phyloP scores from a whole-genome alignment of 2,329 filamentous ascomycete genomes.

The Penicillium oxalicum region DNA sequence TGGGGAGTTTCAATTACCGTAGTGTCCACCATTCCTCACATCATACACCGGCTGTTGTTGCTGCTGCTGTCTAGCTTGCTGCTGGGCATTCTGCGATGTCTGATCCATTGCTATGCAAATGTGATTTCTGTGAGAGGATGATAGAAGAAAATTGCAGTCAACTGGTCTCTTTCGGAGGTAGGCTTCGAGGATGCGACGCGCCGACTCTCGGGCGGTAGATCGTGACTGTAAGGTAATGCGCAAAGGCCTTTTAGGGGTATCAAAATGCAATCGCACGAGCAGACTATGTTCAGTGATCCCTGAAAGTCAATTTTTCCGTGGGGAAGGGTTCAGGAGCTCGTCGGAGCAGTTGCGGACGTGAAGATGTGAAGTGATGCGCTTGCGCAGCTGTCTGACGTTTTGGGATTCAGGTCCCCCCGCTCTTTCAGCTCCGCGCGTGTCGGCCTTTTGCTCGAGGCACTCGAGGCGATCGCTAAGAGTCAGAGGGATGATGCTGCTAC shows the following conservation, averaged over 20 bases:
- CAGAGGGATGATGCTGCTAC: neutral
- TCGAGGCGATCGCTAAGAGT: too few relatives aligned
- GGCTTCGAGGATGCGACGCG: constrained; percentile 2
- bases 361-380: constrained; percentile 9
- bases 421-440: neutral
- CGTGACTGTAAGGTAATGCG: neutral
- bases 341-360: neutral
- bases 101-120: constrained; percentile 47
- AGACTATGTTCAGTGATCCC: neutral
- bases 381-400: constrained; percentile 19
- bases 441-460: neutral
- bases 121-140: constrained; percentile 4
- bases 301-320: too few relatives aligned
- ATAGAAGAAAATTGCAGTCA: neutral
- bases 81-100: constrained; percentile 51
- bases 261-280: neutral
- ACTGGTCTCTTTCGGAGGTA: neutral
- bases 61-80: constrained; percentile 54
- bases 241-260: neutral
- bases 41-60: constrained; percentile 65
- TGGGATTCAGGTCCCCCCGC: constrained; percentile 8
- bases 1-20: constrained; percentile 51
- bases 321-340: too few relatives aligned
- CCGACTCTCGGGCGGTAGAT: neutral
- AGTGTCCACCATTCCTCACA: constrained; percentile 67